Evolutionary conservation across 176 grass and related monocot species (phyloP).

Genomic region (Themeda triandra): DNA sequence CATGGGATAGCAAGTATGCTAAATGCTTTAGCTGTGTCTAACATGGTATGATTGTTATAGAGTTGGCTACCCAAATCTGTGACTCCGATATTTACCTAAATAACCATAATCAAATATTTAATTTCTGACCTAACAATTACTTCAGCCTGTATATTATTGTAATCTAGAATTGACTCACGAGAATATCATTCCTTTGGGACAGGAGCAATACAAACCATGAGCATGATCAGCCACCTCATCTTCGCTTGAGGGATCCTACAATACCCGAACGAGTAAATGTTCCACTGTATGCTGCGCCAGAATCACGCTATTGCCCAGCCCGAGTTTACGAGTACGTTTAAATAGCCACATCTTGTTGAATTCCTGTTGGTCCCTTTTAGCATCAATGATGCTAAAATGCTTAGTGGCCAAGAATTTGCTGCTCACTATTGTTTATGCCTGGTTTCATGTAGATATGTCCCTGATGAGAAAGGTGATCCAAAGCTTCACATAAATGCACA

Average conservation of each 20-base stretch:
- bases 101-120: too few relatives aligned
- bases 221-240: constrained; percentile 95
- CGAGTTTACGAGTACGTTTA: constrained; percentile 90
- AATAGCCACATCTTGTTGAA: not conserved
- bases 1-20: not conserved
- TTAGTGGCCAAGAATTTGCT: not conserved
- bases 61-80: not conserved
- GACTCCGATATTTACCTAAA: not conserved
- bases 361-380: not conserved
- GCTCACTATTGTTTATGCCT: not conserved
- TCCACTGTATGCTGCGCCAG: constrained; percentile 73
- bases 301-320: constrained; percentile 87
- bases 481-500: constrained; percentile 97
- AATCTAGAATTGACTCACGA: not conserved
- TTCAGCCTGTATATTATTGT: not conserved
- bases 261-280: constrained; percentile 76
- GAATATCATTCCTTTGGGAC: constrained; percentile 22
- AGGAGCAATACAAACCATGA: constrained; percentile 99
- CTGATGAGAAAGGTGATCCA: constrained; percentile 53
- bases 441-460: constrained; percentile 55
- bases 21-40: constrained; percentile 2
- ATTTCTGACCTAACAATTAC: not conserved
- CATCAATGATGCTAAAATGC: not conserved
- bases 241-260: constrained; percentile 63
- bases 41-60: not conserved